Conservation (phyloP, 768 basidiomycete species). For the Gloeostereum incarnatum region DNA sequence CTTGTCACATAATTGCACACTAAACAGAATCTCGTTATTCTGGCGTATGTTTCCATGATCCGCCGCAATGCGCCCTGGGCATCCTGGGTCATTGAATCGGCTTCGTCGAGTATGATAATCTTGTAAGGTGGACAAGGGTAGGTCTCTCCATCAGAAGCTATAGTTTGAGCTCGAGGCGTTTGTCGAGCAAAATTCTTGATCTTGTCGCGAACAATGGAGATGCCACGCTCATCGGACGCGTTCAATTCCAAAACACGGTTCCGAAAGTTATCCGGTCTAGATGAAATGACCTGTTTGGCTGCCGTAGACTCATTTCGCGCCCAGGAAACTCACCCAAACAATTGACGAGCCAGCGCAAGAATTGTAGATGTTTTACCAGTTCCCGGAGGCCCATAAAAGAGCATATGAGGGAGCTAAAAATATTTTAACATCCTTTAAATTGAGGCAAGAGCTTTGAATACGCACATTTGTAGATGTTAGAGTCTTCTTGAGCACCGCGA, state of each 20-base stretch:
- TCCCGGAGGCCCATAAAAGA: constrained; percentile 98
- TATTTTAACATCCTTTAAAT: neutral
- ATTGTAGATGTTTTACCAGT: constrained; percentile 99
- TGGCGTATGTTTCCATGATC: constrained; percentile 99
- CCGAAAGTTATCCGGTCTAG: constrained; percentile 88
- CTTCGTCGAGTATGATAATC: constrained; percentile 97
- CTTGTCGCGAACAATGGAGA: constrained; percentile 94
- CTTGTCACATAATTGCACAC: constrained; percentile 99
- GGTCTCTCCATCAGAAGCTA: constrained; percentile 65
- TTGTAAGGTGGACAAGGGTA: constrained; percentile 99
- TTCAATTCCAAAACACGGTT: constrained; percentile 94
- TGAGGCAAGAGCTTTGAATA: too few species aligned
- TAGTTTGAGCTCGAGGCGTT: constrained; percentile 72
- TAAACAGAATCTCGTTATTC: constrained; percentile 95
- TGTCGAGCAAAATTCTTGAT: constrained; percentile 97
- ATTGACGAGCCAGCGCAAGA: constrained; percentile 83
- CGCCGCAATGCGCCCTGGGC: constrained; percentile 93
- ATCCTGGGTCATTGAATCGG: constrained; percentile 99
- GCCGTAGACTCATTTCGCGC: neutral
- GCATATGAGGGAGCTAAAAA: constrained; percentile 90
- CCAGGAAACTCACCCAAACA: constrained; percentile 68
- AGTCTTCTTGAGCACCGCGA: constrained; percentile 86
- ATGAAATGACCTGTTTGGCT: neutral
- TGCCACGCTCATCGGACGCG: constrained; percentile 97
- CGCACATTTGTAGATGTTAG: constrained; percentile 85